Percentiles rank a stretch among this genome's conserved stretches.
phyloP scores from a whole-genome alignment of 1,284 basidiomycete genomes.

The Tetrapyrgos nigripes region DNA sequence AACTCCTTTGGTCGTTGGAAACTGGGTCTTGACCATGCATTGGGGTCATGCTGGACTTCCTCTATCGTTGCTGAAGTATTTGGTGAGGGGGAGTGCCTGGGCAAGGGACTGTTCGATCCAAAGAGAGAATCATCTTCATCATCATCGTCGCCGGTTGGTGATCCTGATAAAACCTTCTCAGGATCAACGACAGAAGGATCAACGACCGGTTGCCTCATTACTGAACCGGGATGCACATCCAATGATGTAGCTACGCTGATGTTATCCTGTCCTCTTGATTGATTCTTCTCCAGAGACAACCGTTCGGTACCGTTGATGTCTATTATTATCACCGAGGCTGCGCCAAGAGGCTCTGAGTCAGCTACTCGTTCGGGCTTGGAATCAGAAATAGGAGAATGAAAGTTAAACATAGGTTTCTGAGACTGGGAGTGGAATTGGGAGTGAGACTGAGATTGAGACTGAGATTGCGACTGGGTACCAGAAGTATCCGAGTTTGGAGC shows the following conservation, averaged over 20 bases:
- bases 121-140: slow-evolving; percentile 18
- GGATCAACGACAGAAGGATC: not conserved
- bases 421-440: slow-evolving; percentile 38
- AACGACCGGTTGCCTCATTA: slow-evolving; percentile 1
- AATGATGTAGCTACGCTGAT: not conserved
- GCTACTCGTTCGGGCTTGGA: no score
- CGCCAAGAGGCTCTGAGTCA: no score
- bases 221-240: not conserved
- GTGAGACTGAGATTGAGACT: slow-evolving; percentile 19
- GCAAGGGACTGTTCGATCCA: not conserved
- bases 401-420: slow-evolving; percentile 15
- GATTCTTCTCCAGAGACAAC: no score
- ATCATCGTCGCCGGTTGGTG: not conserved
- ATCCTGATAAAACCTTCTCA: not conserved
- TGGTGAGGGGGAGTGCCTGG: not conserved
- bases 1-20: slow-evolving; percentile 21
- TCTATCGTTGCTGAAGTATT: not conserved
- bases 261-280: not conserved
- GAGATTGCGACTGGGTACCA: slow-evolving; percentile 23
- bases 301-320: no score
- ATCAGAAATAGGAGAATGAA: no score
- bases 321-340: no score
- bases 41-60: slow-evolving; percentile 19
- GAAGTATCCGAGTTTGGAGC: slow-evolving; percentile 61
- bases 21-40: slow-evolving; percentile 29